Base-by-base conservation (phyloP, 2,329 filamentous ascomycete genomes). In the Venturia nashicola region DNA sequence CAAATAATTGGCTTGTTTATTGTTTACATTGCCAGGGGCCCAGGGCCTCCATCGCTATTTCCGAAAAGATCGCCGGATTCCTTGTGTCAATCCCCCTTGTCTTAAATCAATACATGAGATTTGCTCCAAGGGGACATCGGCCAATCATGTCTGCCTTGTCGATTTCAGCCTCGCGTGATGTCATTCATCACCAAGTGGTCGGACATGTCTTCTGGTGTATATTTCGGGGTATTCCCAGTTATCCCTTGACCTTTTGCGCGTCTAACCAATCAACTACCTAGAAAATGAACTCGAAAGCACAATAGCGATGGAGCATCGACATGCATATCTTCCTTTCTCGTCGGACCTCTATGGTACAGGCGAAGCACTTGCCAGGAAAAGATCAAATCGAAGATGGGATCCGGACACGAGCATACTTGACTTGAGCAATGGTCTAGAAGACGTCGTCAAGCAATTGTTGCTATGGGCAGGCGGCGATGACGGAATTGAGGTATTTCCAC, bases 341-440 rank as follows among this genome's bases (percentile, higher is more conserved):
- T 32, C 5, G 27, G 63, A 65, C 48, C n/a, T 61, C 8, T 65
- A 65, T 57, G 63, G 63, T 4, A 42, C 36, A 20, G 42, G 59
- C n/a, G 27, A 32, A 14, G 23, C 54, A 6, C 42, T 65, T 11
- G 11, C 9, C 27, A 46, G 32, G 8, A 65, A 65, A 48, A 20
- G 59, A n/a, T 18, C 54, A 14, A 34, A 40, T 27, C 42, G 63
- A 23, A 9, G 63, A 51, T 65, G 63, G 63, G 34, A 54, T 4
- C 20, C 64, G n/a, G 32, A 27, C 18, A n/a, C 9, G 39, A 48
- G 55, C 23, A 60, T 46, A 61, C 59, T 39, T 18, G 43, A 62
- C 20, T 11, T 63, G n/a, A 20, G 11, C 14, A 11, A 43, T 16
- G 61, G 39, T 9, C 61, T 57, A 4, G 62, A 36, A 42, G 34